These are phyloP conservation scores for Stemphylium beticola DNA, from an alignment of 2,329 filamentous ascomycete species.

Conservation along the genomic window DNA sequence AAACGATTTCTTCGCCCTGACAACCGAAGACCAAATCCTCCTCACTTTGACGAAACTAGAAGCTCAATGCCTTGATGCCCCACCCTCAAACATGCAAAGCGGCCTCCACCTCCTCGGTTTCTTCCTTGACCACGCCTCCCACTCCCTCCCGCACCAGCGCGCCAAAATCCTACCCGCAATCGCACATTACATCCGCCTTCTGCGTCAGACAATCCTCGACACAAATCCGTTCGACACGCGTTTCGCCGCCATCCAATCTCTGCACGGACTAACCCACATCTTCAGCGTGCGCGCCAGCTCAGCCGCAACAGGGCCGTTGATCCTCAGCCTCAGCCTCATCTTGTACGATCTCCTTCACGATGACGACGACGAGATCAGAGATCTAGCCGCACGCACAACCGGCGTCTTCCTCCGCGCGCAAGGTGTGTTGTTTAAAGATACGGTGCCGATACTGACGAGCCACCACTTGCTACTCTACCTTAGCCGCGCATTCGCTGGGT, in stretches of 20 bases:
- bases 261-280: constrained; percentile 53
- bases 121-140: constrained; percentile 41
- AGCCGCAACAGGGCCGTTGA: constrained; percentile 12
- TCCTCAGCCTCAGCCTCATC: constrained; percentile 54
- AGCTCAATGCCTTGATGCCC: constrained; percentile 31
- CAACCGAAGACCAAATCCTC: constrained; percentile 19
- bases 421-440: constrained; percentile 30
- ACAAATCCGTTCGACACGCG: constrained; percentile 67
- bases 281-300: constrained; percentile 19
- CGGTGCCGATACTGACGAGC: constrained; percentile 59
- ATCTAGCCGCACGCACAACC: constrained; percentile 63
- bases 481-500: constrained; percentile 41
- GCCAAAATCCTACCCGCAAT: constrained; percentile 12
- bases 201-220: constrained; percentile 41
- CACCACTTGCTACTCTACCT: constrained; percentile 48
- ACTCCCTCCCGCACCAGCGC: constrained; percentile 10
- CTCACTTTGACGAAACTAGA: constrained; percentile 33
- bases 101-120: constrained; percentile 39
- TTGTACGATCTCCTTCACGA: constrained; percentile 64
- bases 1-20: constrained; percentile 24
- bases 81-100: constrained; percentile 42
- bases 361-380: constrained; percentile 88
- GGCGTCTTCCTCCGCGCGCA: constrained; percentile 52
- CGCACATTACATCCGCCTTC: constrained; percentile 37
- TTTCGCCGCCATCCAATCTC: constrained; percentile 63